Evolutionary conservation across 2,329 filamentous ascomycete species (phyloP).

Genomic region (Fusarium sarcochroum): DNA sequence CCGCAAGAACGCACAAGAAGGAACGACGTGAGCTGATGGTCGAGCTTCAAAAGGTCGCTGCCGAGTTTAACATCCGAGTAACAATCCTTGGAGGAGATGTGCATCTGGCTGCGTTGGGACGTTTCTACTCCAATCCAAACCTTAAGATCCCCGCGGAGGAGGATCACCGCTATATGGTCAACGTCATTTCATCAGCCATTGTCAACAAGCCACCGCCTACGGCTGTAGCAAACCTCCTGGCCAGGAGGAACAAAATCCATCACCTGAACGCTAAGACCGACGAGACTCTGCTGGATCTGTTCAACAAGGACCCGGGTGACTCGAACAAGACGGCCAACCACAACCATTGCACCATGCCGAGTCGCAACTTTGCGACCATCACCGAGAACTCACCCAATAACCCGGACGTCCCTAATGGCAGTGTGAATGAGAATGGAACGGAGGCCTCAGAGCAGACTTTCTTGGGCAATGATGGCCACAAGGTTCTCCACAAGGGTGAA

Average conservation of each 20-base stretch:
- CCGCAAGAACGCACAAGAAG: conserved; percentile 89
- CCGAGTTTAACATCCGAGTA: conserved; percentile 88
- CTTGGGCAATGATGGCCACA: conserved; percentile 74
- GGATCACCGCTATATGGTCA: conserved; percentile 95
- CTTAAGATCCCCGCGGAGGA: conserved; percentile 81
- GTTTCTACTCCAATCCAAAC: conserved; percentile 93
- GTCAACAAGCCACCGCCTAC: conserved; percentile 94
- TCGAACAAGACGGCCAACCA: conserved; percentile 79
- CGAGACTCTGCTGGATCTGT: conserved; percentile 94
- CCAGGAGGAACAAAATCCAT: conserved; percentile 87
- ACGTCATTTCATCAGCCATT: conserved; percentile 94
- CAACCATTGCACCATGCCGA: conserved; percentile 92
- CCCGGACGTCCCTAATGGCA: conserved; percentile 43
- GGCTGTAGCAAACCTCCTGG: conserved; percentile 90
- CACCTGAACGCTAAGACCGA: conserved; percentile 81
- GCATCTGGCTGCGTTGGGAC: conserved; percentile 89
- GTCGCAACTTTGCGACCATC: conserved; percentile 92
- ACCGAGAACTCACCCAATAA: conserved; percentile 84
- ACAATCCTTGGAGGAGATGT: conserved; percentile 96
- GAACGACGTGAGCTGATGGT: conserved; percentile 86
- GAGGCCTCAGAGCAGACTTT: conserved; percentile 49
- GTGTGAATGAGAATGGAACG: conserved; percentile 36
- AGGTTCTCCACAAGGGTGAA: conserved; percentile 82
- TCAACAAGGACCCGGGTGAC: conserved; percentile 87
- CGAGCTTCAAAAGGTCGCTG: conserved; percentile 85